Percentiles rank a stretch among this genome's conserved stretches.
These are phyloP conservation scores for Phytophthora nicotianae DNA, from an alignment of 352 stramenopile genomes.

Conservation along the genomic window DNA sequence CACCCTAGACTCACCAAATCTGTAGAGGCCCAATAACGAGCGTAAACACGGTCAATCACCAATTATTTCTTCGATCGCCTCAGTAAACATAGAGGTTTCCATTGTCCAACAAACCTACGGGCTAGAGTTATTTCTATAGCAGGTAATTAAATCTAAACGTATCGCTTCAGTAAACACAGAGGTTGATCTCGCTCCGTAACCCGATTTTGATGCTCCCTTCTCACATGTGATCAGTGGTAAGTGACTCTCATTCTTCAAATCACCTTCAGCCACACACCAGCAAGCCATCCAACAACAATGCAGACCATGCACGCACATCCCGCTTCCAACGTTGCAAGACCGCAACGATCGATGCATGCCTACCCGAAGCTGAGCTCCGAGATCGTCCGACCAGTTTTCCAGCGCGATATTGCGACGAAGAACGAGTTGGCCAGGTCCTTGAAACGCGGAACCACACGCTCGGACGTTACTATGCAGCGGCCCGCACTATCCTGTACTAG, in stretches of 20 bases:
- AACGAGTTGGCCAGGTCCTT: background rate
- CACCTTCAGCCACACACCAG: background rate
- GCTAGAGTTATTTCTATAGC: background rate
- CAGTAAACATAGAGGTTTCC: background rate
- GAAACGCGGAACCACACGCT: background rate
- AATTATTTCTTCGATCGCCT: background rate
- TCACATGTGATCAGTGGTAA: too few species aligned
- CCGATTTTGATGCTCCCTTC: too few species aligned
- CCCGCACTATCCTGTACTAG: background rate
- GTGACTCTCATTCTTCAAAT: background rate
- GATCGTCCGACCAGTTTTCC: background rate
- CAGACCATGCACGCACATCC: background rate
- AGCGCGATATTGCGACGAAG: background rate
- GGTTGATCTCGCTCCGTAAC: too few species aligned
- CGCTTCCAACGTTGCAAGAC: background rate
- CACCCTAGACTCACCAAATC: too few species aligned
- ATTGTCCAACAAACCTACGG: background rate
- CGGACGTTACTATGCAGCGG: background rate
- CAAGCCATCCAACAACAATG: too few species aligned
- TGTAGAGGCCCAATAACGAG: too few species aligned
- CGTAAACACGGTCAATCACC: background rate
- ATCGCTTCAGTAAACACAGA: too few species aligned
- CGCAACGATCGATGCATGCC: background rate
- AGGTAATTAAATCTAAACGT: background rate
- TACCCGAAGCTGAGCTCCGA: background rate